Base-by-base conservation (phyloP, 106 monocot species). In the Agapanthus africanus region DNA sequence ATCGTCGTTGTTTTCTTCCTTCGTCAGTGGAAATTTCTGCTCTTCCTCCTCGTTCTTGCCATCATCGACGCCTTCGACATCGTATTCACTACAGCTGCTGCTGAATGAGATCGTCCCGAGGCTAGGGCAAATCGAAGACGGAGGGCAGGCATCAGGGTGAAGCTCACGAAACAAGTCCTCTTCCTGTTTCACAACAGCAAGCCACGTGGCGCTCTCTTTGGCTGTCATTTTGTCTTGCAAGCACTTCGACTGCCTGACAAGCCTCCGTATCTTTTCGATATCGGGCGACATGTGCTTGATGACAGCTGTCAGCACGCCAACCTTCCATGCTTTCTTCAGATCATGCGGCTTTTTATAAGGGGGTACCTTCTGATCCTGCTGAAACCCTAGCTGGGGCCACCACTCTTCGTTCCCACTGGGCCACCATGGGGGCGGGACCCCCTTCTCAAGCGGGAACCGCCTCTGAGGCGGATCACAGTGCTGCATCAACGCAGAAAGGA, bases 211-310 rank as follows among this genome's bases (percentile, higher is more conserved):
- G 27, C 82, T 90, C 82, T 90, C 90, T 71, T 86, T 90, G 6
- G 90, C 90, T 0, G 90, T 90, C 90, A 90, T 90, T 70, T 90
- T 90, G 78, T 90, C 90, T 46, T 90, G 90, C n/a, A 90, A 80
- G 68, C 90, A 90, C 81, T 90, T 90, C 10, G 86, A 86, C 44
- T 90, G 90, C 44, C 90, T 66, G 3, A 90, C 90, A 0, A 90
- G 80, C 22, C 83, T 68, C 1, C 86, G 77, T 25, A 90, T 86
- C 68, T 86, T 90, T 25, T 83, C 78, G 2, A 90, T 81, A 68
- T 90, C 90, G 15, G 90, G 90, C 1, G 83, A 90, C 77, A 90
- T 83, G 68, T 90, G 90, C 75, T 90, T 90, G 73, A 90, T 86
- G 3, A 90, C 90, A 19, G 90, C 80, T 6, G 90, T 90, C 32